A percentile compares a stretch with the other conserved stretches of the same genome.
phyloP scores from a whole-genome alignment of 2,329 filamentous ascomycete species.

The Fusarium hostae region DNA sequence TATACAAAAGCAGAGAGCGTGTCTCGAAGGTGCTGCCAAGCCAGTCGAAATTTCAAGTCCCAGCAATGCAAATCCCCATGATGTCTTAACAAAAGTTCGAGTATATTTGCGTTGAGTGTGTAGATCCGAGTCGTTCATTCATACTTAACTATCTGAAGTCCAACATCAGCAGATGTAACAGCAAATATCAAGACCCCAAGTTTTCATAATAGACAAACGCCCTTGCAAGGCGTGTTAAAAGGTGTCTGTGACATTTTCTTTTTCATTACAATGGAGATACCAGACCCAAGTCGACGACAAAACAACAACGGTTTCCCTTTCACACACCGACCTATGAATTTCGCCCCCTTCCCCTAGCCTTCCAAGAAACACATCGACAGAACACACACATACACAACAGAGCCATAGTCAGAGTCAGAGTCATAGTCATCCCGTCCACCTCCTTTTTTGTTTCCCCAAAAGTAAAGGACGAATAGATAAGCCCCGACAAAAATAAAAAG shows the following conservation, averaged over 20 bases:
- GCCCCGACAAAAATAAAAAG: slow-evolving; percentile 42
- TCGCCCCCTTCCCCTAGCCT: slow-evolving; percentile 20
- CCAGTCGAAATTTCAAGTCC: background rate
- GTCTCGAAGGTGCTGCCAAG: slow-evolving; percentile 2
- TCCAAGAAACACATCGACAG: slow-evolving; percentile 25
- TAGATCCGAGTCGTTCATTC: background rate
- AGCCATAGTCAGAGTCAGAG: slow-evolving; percentile 2
- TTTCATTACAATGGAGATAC: slow-evolving; percentile 45
- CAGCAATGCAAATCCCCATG: background rate
- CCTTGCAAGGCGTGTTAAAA: slow-evolving; percentile 18
- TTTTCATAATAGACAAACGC: slow-evolving; percentile 20
- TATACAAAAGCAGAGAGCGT: slow-evolving; percentile 23
- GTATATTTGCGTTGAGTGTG: background rate
- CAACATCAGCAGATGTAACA: slow-evolving; percentile 4
- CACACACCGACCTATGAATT: slow-evolving; percentile 35
- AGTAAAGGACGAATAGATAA: slow-evolving; percentile 41
- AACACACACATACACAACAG: slow-evolving; percentile 33
- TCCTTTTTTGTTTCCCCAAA: slow-evolving; percentile 43
- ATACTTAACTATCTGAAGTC: background rate
- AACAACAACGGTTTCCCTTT: slow-evolving; percentile 44
- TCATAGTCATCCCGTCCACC: slow-evolving; percentile 27
- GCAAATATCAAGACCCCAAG: background rate
- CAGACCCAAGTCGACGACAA: slow-evolving; percentile 37
- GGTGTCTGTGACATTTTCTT: slow-evolving; percentile 37
- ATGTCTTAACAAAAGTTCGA: background rate